A percentile compares a stretch with the other conserved stretches of the same genome.
phyloP scores from a whole-genome alignment of 176 grass and related monocot genomes.

The Oryza brachyantha region DNA sequence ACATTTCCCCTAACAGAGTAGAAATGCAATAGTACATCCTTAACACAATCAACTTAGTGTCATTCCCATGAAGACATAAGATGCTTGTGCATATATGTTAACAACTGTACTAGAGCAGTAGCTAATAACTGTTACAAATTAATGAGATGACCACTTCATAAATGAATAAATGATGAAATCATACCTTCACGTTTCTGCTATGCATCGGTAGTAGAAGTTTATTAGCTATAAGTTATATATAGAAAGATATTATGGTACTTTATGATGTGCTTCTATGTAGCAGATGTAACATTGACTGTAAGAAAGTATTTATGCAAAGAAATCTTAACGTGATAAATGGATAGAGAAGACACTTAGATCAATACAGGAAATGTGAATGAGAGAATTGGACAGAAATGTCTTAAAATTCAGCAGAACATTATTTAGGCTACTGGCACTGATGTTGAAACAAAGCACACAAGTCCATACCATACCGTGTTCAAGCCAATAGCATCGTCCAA shows the following conservation, averaged over 20 bases:
- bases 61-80: not conserved
- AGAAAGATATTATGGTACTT: not conserved
- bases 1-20: not conserved
- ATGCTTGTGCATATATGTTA: not conserved
- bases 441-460: constrained; percentile 16
- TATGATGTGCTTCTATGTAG: constrained; percentile 12
- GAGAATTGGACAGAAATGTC: not conserved
- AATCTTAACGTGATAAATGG: not conserved
- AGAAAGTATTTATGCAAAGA: constrained; percentile 17
- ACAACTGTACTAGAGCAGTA: not conserved
- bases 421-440: not conserved
- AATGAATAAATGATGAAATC: not conserved
- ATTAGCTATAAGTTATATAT: not conserved
- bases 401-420: constrained; percentile 4
- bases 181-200: not conserved
- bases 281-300: not conserved
- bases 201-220: not conserved
- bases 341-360: not conserved
- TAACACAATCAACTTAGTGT: not conserved
- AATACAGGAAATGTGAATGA: not conserved
- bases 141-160: not conserved
- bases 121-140: not conserved
- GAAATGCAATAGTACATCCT: not conserved
- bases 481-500: constrained; percentile 66
- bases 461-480: constrained; percentile 60